Evolutionary conservation across 805 yeast genomes (phyloP).

Genomic region (Wickerhamia fluorescens): DNA sequence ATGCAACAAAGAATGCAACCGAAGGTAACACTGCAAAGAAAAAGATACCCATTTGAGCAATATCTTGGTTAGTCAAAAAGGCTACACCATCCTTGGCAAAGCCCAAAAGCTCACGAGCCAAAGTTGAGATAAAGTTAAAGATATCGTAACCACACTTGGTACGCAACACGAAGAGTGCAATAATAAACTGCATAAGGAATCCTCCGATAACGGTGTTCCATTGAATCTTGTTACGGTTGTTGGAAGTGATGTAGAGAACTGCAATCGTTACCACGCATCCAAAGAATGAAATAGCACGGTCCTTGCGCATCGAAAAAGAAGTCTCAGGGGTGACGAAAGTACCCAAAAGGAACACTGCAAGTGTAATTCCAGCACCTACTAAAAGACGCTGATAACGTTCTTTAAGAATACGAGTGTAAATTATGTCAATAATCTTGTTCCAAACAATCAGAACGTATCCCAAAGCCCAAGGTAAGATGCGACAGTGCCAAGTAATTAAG

Average conservation of each 20-base stretch:
- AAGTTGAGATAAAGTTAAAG: slow-evolving; percentile 51
- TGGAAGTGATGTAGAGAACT: slow-evolving; percentile 40
- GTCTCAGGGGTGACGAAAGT: slow-evolving; percentile 47
- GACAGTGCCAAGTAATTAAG: slow-evolving; percentile 43
- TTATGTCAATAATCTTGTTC: slow-evolving; percentile 24
- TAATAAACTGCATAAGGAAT: slow-evolving; percentile 50
- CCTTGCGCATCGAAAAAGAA: slow-evolving; percentile 38
- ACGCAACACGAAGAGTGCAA: slow-evolving; percentile 55
- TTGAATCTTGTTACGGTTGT: slow-evolving; percentile 36
- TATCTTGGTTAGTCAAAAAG: slow-evolving; percentile 40
- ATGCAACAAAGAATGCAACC: slow-evolving; percentile 56
- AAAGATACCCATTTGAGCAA: slow-evolving; percentile 39
- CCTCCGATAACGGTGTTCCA: slow-evolving; percentile 60
- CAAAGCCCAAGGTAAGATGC: slow-evolving; percentile 13
- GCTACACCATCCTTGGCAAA: slow-evolving; percentile 58
- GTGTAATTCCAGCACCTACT: slow-evolving; percentile 38
- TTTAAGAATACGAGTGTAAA: slow-evolving; percentile 36
- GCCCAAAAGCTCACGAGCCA: slow-evolving; percentile 50
- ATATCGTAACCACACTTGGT: slow-evolving; percentile 55
- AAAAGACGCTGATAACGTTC: slow-evolving; percentile 31
- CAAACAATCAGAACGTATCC: slow-evolving; percentile 10
- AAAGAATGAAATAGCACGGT: slow-evolving; percentile 52
- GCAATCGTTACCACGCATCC: slow-evolving; percentile 44
- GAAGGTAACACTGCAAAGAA: slow-evolving; percentile 57
- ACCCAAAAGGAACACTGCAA: slow-evolving; percentile 46